phyloP scores from a whole-genome alignment of 192 early-diverging fungal species.

The Podila epicladia region DNA sequence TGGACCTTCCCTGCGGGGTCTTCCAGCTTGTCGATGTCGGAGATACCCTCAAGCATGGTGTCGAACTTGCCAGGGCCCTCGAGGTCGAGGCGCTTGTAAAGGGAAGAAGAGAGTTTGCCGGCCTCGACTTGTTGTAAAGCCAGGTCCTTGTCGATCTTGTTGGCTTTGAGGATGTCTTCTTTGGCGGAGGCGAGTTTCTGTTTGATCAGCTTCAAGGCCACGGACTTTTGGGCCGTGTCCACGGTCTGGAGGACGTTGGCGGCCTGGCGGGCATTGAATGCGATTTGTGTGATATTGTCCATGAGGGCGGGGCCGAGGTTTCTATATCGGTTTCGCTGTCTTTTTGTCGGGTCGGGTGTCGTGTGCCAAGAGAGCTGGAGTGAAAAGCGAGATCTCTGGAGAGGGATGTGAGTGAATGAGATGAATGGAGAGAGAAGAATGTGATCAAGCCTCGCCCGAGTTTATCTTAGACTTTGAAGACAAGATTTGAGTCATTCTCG shows the following conservation, averaged over 20 bases:
- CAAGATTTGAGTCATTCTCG: neutral
- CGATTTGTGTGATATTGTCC: conserved; percentile 54
- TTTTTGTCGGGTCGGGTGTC: too few species aligned
- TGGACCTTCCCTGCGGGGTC: conserved; percentile 90
- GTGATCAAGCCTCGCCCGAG: neutral
- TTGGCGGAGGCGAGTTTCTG: conserved; percentile 71
- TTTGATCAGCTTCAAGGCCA: conserved; percentile 77
- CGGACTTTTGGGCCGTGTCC: conserved; percentile 77
- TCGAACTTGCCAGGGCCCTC: conserved; percentile 86
- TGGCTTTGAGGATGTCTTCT: conserved; percentile 78
- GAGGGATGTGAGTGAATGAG: neutral
- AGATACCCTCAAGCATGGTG: conserved; percentile 87
- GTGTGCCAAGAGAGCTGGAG: neutral
- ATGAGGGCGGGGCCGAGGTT: neutral
- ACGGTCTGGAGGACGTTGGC: conserved; percentile 77
- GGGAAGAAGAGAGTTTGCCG: conserved; percentile 77
- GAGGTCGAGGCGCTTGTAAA: conserved; percentile 92
- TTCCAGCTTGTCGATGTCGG: conserved; percentile 84
- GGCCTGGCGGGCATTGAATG: conserved; percentile 73
- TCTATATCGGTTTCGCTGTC: neutral
- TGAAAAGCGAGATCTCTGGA: neutral
- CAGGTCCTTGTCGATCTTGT: conserved; percentile 81
- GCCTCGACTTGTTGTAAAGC: conserved; percentile 65
- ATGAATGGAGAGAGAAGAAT: neutral
- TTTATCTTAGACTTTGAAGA: neutral